A percentile compares a stretch with the other conserved stretches of the same genome.
These are phyloP conservation scores for Colletotrichum ledebouriae DNA, from an alignment of 2,329 filamentous ascomycete genomes.

Conservation along the genomic window DNA sequence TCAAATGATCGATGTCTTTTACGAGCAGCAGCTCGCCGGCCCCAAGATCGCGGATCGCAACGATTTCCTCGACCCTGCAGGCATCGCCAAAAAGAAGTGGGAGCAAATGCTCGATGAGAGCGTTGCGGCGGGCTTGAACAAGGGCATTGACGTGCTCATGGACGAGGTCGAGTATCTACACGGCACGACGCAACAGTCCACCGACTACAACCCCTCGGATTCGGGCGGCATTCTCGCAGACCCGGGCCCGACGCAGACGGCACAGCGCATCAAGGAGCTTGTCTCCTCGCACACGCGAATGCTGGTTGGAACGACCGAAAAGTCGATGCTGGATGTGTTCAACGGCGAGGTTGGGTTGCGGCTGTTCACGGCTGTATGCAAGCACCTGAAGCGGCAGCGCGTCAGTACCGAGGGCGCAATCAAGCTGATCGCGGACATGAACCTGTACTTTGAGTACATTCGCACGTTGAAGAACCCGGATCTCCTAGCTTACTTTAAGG, in stretches of 20 bases:
- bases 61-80: slow-evolving; percentile 92
- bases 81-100: slow-evolving; percentile 97
- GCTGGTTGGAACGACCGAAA: slow-evolving; percentile 95
- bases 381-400: slow-evolving; percentile 96
- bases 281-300: slow-evolving; percentile 92
- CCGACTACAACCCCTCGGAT: slow-evolving; percentile 86
- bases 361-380: slow-evolving; percentile 92
- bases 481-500: slow-evolving; percentile 89
- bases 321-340: slow-evolving; percentile 98
- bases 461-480: slow-evolving; percentile 85
- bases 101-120: slow-evolving; percentile 99
- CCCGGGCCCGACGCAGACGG: slow-evolving; percentile 83
- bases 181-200: slow-evolving; percentile 85
- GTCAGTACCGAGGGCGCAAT: slow-evolving; percentile 91
- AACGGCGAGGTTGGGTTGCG: slow-evolving; percentile 96
- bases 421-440: slow-evolving; percentile 96
- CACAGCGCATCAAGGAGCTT: slow-evolving; percentile 84
- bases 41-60: slow-evolving; percentile 89
- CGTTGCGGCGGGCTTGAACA: slow-evolving; percentile 94
- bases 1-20: slow-evolving; percentile 99
- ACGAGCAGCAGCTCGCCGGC: slow-evolving; percentile 90
- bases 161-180: slow-evolving; percentile 97
- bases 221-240: slow-evolving; percentile 58
- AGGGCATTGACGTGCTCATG: slow-evolving; percentile 98
- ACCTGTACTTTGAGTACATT: slow-evolving; percentile 90